Conservation (phyloP, 768 basidiomycete genomes). For the Boletus rubroflammeus region DNA sequence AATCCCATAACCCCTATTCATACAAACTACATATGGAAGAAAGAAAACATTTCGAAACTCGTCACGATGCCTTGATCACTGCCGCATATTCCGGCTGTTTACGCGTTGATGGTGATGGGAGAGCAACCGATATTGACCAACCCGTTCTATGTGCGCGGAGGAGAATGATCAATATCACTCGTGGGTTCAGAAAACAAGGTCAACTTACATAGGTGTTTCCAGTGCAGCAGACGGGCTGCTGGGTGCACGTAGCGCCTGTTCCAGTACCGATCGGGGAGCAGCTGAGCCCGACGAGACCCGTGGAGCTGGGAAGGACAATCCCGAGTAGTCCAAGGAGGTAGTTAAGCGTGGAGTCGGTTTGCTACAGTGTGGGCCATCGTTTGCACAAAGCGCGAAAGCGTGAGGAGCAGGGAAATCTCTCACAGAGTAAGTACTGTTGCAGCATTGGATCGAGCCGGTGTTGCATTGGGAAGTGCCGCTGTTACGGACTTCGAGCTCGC, state of each 20-base stretch:
- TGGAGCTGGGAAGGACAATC: background rate
- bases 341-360: background rate
- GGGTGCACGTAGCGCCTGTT: background rate
- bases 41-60: background rate
- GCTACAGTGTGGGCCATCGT: background rate
- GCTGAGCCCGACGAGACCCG: conserved; percentile 1
- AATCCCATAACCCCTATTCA: background rate
- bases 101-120: conserved; percentile 3
- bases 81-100: background rate
- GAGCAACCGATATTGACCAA: conserved; percentile 11
- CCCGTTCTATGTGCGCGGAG: conserved; percentile 2
- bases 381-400: background rate
- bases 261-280: conserved; percentile 2
- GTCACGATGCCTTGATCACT: background rate
- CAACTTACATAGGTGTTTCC: too few relatives aligned
- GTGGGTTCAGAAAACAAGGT: background rate
- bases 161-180: background rate
- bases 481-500: too few relatives aligned
- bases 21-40: background rate
- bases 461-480: background rate
- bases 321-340: background rate
- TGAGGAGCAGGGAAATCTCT: background rate
- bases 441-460: conserved; percentile 11
- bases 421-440: background rate
- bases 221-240: conserved; percentile 15